Percentiles rank a stretch among this genome's conserved stretches.
Conservation (phyloP, 2,329 filamentous ascomycete species). For the Xylaria sp. region DNA sequence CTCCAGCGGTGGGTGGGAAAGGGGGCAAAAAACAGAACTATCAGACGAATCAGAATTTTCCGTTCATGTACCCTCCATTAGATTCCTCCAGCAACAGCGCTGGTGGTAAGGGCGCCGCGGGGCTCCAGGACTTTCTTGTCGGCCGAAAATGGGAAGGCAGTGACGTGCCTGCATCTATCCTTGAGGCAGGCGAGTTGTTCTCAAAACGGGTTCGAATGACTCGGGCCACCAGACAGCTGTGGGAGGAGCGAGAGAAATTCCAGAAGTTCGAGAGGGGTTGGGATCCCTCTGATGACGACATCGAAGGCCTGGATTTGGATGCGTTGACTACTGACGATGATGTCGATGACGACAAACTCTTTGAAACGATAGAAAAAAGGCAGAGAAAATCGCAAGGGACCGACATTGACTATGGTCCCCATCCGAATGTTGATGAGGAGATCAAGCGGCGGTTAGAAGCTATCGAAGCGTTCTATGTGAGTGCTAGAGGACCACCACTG, state of each 20-base stretch:
- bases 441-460: slow-evolving; percentile 70
- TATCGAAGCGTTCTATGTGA: slow-evolving; percentile 84
- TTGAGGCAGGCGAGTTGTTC: slow-evolving; percentile 93
- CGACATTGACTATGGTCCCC: slow-evolving; percentile 55
- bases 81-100: slow-evolving; percentile 87
- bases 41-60: slow-evolving; percentile 98
- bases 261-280: slow-evolving; percentile 92
- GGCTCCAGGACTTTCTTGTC: slow-evolving; percentile 77
- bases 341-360: slow-evolving; percentile 44
- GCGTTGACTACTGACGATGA: slow-evolving; percentile 30
- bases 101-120: slow-evolving; percentile 84
- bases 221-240: slow-evolving; percentile 86
- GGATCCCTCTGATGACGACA: slow-evolving; percentile 57
- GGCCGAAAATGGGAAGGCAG: slow-evolving; percentile 90
- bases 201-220: slow-evolving; percentile 89
- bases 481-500: slow-evolving; percentile 40
- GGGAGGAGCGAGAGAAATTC: slow-evolving; percentile 90
- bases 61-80: slow-evolving; percentile 93
- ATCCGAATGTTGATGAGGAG: slow-evolving; percentile 52
- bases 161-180: slow-evolving; percentile 89
- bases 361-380: slow-evolving; percentile 45
- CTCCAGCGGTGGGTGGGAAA: slow-evolving; percentile 83
- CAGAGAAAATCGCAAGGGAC: slow-evolving; percentile 46
- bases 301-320: slow-evolving; percentile 46
- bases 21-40: slow-evolving; percentile 99